Evolutionary conservation across 2,329 filamentous ascomycete species (phyloP), one percentile per base, ranked within the genome.

Genomic region (Cladorrhinum sp.): DNA sequence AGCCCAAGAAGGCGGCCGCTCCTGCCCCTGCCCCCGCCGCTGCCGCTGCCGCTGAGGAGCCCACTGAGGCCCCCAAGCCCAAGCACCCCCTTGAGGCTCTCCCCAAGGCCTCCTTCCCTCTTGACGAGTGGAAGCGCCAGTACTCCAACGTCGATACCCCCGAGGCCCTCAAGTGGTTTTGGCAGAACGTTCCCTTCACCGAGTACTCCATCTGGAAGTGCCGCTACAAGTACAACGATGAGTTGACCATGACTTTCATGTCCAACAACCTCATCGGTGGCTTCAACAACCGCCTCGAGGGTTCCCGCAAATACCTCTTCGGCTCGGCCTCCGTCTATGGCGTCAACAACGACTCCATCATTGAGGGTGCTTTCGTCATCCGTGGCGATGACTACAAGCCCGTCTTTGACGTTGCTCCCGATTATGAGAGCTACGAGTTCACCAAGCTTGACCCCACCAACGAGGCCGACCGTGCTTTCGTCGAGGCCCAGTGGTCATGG

Each of bases 181-280:
- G 93, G 93, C 88, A 97, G 82, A 92, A 96, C 78, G 86, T 87
- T 79, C 93, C 95, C 75, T 88, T 95, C 70, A 89, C 92, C 67
- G 95, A 99, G 80, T 99, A 95, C 86, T 96, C 92, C 59, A 80
- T 99, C 77, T 99, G 92, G 92, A 87, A 86, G 77, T 81, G 93
- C 71, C 89, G 93, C 80, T 99, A 96, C 88, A 97, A 96, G 88
- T 99, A 99, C 86, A 96, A 97, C 80, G 88, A 96, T 64, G 95
- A 99, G 87, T 86, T 99, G 69, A 97, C 92, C 74, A 82, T 95
- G 79, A 90, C 90, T 74, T 99, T 99, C 90, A 99, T 99, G 95
- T 93, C 92, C 71, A 91, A 90, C 85, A 99, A 99, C 87, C 83
- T 98, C 78, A 93, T 99, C 76, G 93, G 91, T 79, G 95, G 95